A percentile compares a stretch with the other conserved stretches of the same genome.
phyloP scores from a whole-genome alignment of 805 yeast genomes.

The Yarrowia yakushimensis region DNA sequence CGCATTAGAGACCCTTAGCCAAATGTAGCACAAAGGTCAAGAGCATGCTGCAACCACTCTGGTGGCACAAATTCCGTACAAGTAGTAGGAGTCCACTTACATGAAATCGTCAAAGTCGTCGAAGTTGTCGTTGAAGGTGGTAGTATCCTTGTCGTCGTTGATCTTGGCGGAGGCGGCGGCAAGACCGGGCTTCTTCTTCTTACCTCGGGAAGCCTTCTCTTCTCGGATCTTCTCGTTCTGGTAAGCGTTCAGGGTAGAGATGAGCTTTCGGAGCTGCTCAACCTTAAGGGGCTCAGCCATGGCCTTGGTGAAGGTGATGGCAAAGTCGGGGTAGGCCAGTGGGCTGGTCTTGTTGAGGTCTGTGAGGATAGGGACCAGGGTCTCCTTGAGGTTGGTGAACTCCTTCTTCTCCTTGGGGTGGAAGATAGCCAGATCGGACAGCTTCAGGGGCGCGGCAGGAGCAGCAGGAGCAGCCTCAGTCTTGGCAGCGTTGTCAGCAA shows the following conservation, averaged over 20 bases:
- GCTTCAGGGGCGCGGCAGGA: conserved; percentile 26
- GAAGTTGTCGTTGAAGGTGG: conserved; percentile 44
- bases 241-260: conserved; percentile 76
- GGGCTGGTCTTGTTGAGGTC: conserved; percentile 58
- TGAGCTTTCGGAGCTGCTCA: conserved; percentile 80
- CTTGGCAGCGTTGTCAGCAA: conserved; percentile 36
- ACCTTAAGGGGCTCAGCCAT: conserved; percentile 73
- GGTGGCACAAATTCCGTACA: conserved; percentile 2
- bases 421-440: conserved; percentile 58
- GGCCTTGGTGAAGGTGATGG: conserved; percentile 83
- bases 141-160: conserved; percentile 54
- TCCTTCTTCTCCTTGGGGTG: conserved; percentile 77
- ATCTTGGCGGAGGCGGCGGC: conserved; percentile 64
- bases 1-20: background rate
- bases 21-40: background rate
- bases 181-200: conserved; percentile 89
- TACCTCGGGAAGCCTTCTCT: conserved; percentile 91
- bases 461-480: conserved; percentile 20
- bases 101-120: conserved; percentile 45
- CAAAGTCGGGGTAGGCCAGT: conserved; percentile 69
- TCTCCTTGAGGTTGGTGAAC: conserved; percentile 71
- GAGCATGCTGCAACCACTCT: background rate
- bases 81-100: conserved; percentile 31
- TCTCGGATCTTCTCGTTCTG: conserved; percentile 82
- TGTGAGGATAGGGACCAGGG: conserved; percentile 58